Conservation (phyloP, 441 rosid genomes). For the Gossypium schwendimanii region DNA sequence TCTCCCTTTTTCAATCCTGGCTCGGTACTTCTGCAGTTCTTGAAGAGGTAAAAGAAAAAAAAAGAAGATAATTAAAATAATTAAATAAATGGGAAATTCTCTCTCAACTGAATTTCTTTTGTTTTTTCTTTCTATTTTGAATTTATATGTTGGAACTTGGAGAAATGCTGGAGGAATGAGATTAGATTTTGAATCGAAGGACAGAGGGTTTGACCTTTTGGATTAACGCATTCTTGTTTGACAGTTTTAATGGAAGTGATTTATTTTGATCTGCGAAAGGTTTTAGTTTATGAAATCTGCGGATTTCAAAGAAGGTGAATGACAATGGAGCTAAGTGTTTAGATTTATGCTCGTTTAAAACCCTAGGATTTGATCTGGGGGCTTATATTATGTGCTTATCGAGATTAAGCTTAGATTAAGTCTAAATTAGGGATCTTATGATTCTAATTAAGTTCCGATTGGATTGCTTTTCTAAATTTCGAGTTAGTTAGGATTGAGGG, state of each 20-base stretch:
- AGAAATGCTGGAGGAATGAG: slow-evolving; percentile 5
- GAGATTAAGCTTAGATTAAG: slow-evolving; percentile 1
- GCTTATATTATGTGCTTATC: neutral
- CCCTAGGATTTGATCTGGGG: slow-evolving; percentile 27
- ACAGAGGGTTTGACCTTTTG: slow-evolving; percentile 13
- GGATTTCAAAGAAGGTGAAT: neutral
- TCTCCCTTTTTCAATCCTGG: slow-evolving; percentile 3
- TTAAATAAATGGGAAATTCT: neutral
- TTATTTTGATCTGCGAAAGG: slow-evolving; percentile 13
- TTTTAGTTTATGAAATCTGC: neutral
- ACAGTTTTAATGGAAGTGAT: neutral
- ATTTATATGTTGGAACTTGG: slow-evolving; percentile 7
- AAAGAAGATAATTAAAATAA: neutral
- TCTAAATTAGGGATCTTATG: slow-evolving; percentile 10
- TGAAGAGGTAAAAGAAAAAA: slow-evolving; percentile 28
- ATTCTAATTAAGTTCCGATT: slow-evolving; percentile 1
- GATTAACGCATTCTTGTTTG: slow-evolving; percentile 5
- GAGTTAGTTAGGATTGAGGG: neutral
- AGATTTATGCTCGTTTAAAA: slow-evolving; percentile 6
- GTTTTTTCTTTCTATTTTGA: neutral
- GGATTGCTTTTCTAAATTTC: neutral
- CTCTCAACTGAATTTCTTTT: slow-evolving; percentile 1
- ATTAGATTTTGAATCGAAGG: slow-evolving; percentile 9
- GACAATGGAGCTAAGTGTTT: neutral
- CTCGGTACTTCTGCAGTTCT: slow-evolving; percentile 11